Evolutionary conservation across 2,329 filamentous ascomycete genomes (phyloP), one percentile per base, ranked within the genome.

Genomic region (Trichoderma sp.): DNA sequence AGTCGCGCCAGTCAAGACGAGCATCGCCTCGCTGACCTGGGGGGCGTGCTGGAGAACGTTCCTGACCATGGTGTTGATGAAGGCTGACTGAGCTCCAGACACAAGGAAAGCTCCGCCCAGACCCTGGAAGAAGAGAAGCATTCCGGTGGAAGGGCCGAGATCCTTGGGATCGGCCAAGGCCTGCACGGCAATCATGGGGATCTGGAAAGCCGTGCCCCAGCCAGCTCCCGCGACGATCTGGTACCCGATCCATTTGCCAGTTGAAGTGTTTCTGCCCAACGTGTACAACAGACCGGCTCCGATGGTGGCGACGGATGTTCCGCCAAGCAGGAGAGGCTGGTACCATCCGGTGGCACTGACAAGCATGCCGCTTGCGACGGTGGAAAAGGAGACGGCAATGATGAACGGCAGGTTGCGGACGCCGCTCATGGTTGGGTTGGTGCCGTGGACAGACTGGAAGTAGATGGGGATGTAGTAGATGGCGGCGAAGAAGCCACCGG

Each of bases 101-200:
- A 84, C 79, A 68, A 82, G 78, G 67, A 82, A 78, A 9, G 82
- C 80, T 63, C 81, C 81, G 5, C 82, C 82, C 39, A 84, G 77
- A 34, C 79, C 81, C 70, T 84, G 82, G 69, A 79, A 78, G 74
- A 84, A 75, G 77, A 50, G 2, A 26, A 84, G 75, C 72, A 81
- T 78, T 24, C 81, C 81, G 0, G 82, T 83, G 26, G 77, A 78
- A 26, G 80, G 77, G 3, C 80, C 75, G 17, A 84, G 74, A 67
- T 84, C 82, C 34, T 73, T 69, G 5, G 80, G 71, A 2, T 71
- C 67, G 3, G 79, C 74, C 12, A 76, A 74, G 4, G 75, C 77
- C 69, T 83, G 81, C 5, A 81, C 78, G 26, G 79, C 80, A 66
- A 83, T 82, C 72, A 84, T 81, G 45, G 82, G 82, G 7, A 84